Base-by-base conservation (phyloP, 306 rosid genomes). In the Rubus parviflorus region DNA sequence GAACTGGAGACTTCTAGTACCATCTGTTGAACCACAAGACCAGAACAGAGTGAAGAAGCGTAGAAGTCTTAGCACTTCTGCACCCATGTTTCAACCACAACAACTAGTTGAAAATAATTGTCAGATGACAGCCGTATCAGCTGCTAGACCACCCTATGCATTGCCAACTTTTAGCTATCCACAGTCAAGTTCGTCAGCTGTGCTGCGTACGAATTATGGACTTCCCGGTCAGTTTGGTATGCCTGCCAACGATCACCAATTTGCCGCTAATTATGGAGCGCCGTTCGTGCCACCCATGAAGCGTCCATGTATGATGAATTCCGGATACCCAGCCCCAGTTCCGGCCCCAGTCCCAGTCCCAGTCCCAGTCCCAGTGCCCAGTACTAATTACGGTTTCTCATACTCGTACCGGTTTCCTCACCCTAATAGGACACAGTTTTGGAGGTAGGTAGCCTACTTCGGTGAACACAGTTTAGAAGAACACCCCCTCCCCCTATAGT, bases 61-160 rank as follows among this genome's bases (percentile, higher is more conserved):
- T 2, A 38, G 3, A 10, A 2, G 58, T 52, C 56, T 67, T n/a
- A 40, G 6, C 0, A 2, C 48, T 19, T 40, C 35, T 23, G 35
- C 23, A 63, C 62, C 12, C 25, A 45, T 15, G 6, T 45, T 25
- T 16, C 66, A 30, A 63, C 70, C 19, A 35, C 72, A 8, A 47
- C 76, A 75, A 37, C 75, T 43, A 1, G 17, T 2, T 53, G 41
- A 25, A 58, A 13, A 58, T 38, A 81, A 81, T 49, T 23, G 22
- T 37, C 80, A 54, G 30, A 42, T 58, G 43, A 67, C 73, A 37
- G 41, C 37, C 22, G 3, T 15, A 46, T 14, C 62, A 12, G 52
- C 23, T 41, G 20, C 41, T 37, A 48, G 76, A 54, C 40, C 70
- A 12, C 17, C 63, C 53, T 20, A 6, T 71, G 20, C 19, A 30